These are phyloP conservation scores for Liquidambar formosana DNA, from an alignment of 164 flowering plant genomes.

Conservation along the genomic window DNA sequence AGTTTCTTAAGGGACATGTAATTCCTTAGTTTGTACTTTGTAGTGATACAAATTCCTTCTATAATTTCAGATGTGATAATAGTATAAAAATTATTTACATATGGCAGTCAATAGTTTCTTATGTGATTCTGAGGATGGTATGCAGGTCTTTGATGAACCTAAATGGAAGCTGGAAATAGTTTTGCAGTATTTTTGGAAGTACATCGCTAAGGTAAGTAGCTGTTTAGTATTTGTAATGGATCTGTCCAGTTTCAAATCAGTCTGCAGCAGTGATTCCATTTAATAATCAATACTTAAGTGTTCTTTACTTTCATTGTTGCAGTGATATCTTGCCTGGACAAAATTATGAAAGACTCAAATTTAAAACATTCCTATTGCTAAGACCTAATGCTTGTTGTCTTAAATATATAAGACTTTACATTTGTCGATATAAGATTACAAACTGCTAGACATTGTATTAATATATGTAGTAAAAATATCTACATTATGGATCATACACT, in stretches of 20 bases:
- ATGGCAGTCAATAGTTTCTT: background rate
- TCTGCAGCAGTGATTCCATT: background rate
- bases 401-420: too few species aligned
- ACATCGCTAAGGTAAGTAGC: conserved; percentile 57
- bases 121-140: conserved; percentile 6
- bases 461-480: too few species aligned
- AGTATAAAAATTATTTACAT: background rate
- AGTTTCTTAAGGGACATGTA: background rate
- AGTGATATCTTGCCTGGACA: too few species aligned
- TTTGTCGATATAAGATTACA: too few species aligned
- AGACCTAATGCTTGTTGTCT: too few species aligned
- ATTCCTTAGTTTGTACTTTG: background rate
- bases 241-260: too few species aligned
- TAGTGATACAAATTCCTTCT: background rate
- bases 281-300: too few species aligned
- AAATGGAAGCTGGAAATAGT: conserved; percentile 75
- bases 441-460: background rate
- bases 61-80: background rate
- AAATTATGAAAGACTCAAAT: too few species aligned
- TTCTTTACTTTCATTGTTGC: too few species aligned
- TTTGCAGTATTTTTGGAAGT: conserved; percentile 69
- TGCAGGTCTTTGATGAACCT: conserved; percentile 75
- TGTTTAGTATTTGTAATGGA: background rate
- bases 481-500: too few species aligned
- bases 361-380: too few species aligned